Conservation (phyloP, 108 stramenopile species). For the Skeletonema marinoi region DNA sequence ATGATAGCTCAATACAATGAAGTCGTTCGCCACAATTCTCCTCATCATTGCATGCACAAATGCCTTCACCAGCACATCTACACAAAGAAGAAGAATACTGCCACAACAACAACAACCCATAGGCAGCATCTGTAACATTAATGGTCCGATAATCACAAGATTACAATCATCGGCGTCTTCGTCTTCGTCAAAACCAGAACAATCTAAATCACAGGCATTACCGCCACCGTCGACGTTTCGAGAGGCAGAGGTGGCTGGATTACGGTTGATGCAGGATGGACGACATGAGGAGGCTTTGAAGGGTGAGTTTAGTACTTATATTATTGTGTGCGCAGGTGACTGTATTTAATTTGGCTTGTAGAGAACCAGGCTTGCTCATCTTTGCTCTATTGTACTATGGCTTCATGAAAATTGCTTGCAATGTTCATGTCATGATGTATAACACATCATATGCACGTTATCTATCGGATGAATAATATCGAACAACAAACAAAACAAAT, state of each 20-base stretch:
- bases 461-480: not conserved
- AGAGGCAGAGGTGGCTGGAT: conserved; percentile 80
- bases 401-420: not conserved
- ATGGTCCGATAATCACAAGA: not conserved
- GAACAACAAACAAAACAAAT: not conserved
- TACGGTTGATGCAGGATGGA: conserved; percentile 83
- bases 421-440: not conserved
- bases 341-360: conserved; percentile 12
- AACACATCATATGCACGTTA: not conserved
- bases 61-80: conserved; percentile 24
- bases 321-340: conserved; percentile 2
- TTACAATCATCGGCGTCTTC: conserved; percentile 7
- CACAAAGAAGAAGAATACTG: not conserved
- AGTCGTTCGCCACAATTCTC: not conserved
- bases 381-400: not conserved
- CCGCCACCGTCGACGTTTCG: conserved; percentile 51
- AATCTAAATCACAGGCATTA: not conserved
- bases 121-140: not conserved
- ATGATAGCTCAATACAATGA: not conserved
- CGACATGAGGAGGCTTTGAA: conserved; percentile 67
- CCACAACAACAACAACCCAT: not conserved
- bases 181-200: conserved; percentile 7
- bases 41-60: conserved; percentile 7
- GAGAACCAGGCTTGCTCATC: not conserved
- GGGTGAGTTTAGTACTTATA: conserved; percentile 49